Evolutionary conservation across 441 rosid genomes (phyloP).

Genomic region (Erodium moschatum): DNA sequence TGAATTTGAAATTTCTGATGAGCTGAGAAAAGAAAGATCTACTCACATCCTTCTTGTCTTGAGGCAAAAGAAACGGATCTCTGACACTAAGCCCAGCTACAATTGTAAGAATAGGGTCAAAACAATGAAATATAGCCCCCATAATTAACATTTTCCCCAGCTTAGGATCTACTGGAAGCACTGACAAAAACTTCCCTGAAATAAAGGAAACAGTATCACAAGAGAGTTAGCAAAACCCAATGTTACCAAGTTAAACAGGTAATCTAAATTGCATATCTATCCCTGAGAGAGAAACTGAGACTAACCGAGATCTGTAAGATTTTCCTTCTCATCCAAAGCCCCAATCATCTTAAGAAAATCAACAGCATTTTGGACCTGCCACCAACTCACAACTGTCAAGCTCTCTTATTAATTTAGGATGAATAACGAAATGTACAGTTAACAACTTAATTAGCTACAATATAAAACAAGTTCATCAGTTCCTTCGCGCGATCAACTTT

Average conservation of each 20-base stretch:
- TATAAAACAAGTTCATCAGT: background rate
- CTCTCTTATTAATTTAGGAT: slow-evolving; percentile 8
- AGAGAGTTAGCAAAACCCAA: slow-evolving; percentile 11
- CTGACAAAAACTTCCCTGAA: slow-evolving; percentile 71
- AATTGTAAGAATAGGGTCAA: slow-evolving; percentile 84
- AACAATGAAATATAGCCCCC: slow-evolving; percentile 91
- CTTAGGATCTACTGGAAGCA: slow-evolving; percentile 98
- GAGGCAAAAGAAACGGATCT: slow-evolving; percentile 99
- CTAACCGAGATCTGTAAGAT: slow-evolving; percentile 91
- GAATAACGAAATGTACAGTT: slow-evolving; percentile 8
- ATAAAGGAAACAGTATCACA: slow-evolving; percentile 11
- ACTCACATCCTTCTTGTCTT: slow-evolving; percentile 94
- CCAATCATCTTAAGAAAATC: slow-evolving; percentile 86
- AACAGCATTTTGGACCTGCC: slow-evolving; percentile 91
- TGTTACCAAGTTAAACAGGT: slow-evolving; percentile 15
- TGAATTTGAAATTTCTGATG: background rate
- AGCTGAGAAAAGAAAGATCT: background rate
- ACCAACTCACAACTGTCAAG: slow-evolving; percentile 20
- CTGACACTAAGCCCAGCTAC: slow-evolving; percentile 97
- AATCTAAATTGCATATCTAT: slow-evolving; percentile 11
- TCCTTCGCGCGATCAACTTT: background rate
- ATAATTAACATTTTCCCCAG: slow-evolving; percentile 97
- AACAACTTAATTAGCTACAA: slow-evolving; percentile 6
- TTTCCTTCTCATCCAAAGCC: slow-evolving; percentile 81
- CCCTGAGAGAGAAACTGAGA: slow-evolving; percentile 17